Percentiles rank a stretch among this genome's conserved stretches.
phyloP scores from a whole-genome alignment of 768 basidiomycete species.

The Pleurotus sapidus region DNA sequence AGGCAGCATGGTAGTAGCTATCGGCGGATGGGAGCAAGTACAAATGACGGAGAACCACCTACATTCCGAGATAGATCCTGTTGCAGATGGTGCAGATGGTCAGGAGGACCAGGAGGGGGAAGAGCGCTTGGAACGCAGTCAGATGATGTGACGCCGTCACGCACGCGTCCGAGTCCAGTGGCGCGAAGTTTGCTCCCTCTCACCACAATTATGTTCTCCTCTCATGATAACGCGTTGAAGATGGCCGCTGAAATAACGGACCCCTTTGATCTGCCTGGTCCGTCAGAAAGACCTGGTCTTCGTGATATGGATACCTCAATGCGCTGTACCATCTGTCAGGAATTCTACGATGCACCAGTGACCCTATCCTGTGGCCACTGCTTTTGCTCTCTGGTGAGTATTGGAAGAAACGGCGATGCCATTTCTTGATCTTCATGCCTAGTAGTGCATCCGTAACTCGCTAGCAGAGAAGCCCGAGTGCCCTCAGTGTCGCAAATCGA shows the following conservation, averaged over 20 bases:
- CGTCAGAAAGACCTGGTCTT: conserved; percentile 45
- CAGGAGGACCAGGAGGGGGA: neutral
- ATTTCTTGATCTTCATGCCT: neutral
- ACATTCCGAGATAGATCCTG: too few relatives aligned
- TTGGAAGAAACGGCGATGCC: neutral
- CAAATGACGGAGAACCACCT: too few relatives aligned
- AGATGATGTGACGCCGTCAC: conserved; percentile 3
- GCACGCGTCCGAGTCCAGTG: conserved; percentile 7
- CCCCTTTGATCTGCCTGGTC: conserved; percentile 67
- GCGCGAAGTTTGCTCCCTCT: too few relatives aligned
- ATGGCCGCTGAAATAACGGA: conserved; percentile 45
- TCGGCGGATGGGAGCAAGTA: too few relatives aligned
- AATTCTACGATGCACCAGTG: conserved; percentile 71
- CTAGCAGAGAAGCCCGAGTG: conserved; percentile 63
- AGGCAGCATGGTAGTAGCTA: too few relatives aligned
- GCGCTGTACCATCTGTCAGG: conserved; percentile 75
- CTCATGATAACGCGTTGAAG: conserved; percentile 10
- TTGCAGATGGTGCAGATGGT: too few relatives aligned
- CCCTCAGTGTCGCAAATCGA: conserved; percentile 61
- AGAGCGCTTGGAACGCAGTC: neutral
- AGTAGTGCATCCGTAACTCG: conserved; percentile 68
- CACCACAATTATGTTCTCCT: neutral
- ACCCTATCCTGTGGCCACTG: conserved; percentile 75
- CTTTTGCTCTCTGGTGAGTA: conserved; percentile 72
- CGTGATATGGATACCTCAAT: conserved; percentile 60